Conservation (phyloP, 2,329 filamentous ascomycete genomes). For the Penicillium sp. region DNA sequence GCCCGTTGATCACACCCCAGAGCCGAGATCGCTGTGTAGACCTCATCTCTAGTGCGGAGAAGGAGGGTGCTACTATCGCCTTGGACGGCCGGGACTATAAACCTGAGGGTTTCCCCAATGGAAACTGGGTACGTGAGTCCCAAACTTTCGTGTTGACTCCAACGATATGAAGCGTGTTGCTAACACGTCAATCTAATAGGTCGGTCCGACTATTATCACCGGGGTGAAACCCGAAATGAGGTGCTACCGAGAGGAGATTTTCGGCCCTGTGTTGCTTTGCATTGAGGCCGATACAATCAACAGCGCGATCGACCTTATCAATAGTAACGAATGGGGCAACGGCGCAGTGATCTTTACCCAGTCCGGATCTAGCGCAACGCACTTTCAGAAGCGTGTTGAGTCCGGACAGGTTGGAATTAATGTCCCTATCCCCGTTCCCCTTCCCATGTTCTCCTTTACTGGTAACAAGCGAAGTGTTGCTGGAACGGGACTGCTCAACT, state of each 20-base stretch:
- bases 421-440: conserved; percentile 58
- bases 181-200: not conserved
- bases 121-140: not conserved
- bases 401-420: conserved; percentile 64
- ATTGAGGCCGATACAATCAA: conserved; percentile 56
- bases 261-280: conserved; percentile 61
- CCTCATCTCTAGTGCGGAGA: conserved; percentile 56
- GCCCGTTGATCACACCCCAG: conserved; percentile 58
- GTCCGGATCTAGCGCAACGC: conserved; percentile 54
- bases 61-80: conserved; percentile 59
- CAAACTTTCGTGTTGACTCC: not conserved
- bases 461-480: conserved; percentile 81
- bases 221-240: conserved; percentile 61
- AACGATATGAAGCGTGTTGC: not conserved
- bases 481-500: conserved; percentile 65
- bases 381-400: conserved; percentile 61
- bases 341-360: conserved; percentile 61
- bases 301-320: conserved; percentile 59
- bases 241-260: conserved; percentile 63
- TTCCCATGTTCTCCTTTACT: conserved; percentile 60
- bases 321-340: conserved; percentile 62
- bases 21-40: conserved; percentile 58
- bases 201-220: conserved; percentile 55
- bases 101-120: conserved; percentile 1
- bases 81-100: conserved; percentile 39